Evolutionary conservation across 78 protist genomes (phyloP).

Genomic region (Dictyostelium purpureum): DNA sequence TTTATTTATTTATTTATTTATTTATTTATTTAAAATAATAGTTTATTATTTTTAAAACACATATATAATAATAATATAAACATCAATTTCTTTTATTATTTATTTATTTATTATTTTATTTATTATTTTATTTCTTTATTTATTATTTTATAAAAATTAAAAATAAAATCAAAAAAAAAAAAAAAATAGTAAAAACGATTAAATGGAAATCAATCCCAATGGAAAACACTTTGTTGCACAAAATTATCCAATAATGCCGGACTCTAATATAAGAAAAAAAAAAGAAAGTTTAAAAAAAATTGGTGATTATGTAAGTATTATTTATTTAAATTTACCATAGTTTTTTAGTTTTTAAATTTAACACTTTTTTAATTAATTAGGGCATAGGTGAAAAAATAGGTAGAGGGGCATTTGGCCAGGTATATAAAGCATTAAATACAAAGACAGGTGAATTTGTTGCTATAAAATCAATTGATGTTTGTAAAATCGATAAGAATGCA

Average conservation of each 20-base stretch:
- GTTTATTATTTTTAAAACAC: no score
- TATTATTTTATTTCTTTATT: background rate
- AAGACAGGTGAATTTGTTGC: constrained; percentile 83
- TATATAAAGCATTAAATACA: constrained; percentile 63
- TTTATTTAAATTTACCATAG: background rate
- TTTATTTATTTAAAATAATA: no score
- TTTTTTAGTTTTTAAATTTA: background rate
- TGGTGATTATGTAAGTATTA: constrained; percentile 65
- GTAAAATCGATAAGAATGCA: constrained; percentile 26
- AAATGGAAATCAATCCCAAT: background rate
- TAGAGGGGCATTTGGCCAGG: constrained; percentile 77
- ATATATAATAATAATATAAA: no score
- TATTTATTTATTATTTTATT: no score
- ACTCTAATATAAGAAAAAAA: no score
- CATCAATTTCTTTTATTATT: no score
- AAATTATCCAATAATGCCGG: background rate
- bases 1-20: no score
- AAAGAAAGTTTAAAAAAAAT: constrained; percentile 32
- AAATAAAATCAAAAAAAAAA: background rate
- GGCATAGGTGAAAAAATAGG: constrained; percentile 76
- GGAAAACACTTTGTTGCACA: background rate
- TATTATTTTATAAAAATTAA: background rate
- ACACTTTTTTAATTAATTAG: background rate
- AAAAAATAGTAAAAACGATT: background rate
- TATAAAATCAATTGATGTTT: constrained; percentile 52